Evolutionary conservation across 202 grass and related monocot species (phyloP).

Genomic region (Schoenoplectus triqueter): DNA sequence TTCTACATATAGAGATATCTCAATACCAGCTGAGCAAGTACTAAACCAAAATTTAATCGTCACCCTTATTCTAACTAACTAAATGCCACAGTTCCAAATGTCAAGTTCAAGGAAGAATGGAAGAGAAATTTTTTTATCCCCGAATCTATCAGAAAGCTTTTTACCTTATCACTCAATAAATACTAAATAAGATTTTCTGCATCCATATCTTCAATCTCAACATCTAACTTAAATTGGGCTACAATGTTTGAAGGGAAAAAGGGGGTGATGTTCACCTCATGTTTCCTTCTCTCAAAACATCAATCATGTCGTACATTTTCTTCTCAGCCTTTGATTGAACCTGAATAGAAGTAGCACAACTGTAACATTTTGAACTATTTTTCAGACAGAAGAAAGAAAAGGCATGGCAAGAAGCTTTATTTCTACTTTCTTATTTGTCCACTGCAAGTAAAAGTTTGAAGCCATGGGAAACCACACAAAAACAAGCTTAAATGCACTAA

Average conservation of each 20-base stretch:
- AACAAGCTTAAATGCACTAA: conserved; percentile 8
- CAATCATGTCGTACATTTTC: conserved; percentile 92
- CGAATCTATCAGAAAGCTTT: neutral
- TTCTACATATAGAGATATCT: neutral
- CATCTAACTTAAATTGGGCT: conserved; percentile 18
- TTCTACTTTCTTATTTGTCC: neutral
- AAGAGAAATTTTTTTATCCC: neutral
- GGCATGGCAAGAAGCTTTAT: neutral
- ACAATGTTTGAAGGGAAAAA: conserved; percentile 3
- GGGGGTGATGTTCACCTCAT: conserved; percentile 55
- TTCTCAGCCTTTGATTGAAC: conserved; percentile 61
- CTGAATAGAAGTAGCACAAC: conserved; percentile 41
- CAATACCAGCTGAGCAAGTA: neutral
- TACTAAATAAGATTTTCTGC: neutral
- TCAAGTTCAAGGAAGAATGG: neutral
- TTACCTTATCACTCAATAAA: conserved; percentile 2
- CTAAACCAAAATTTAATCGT: conserved; percentile 10
- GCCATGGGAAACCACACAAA: conserved; percentile 3
- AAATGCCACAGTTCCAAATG: neutral
- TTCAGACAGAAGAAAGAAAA: conserved; percentile 17
- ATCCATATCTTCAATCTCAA: conserved; percentile 6
- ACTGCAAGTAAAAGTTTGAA: neutral
- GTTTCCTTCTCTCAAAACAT: conserved; percentile 73
- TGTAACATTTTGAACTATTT: conserved; percentile 8
- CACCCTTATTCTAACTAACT: neutral